These are phyloP conservation scores for Neophaeococcomyces mojaviensis DNA, from an alignment of 2,329 filamentous ascomycete genomes.

Conservation along the genomic window DNA sequence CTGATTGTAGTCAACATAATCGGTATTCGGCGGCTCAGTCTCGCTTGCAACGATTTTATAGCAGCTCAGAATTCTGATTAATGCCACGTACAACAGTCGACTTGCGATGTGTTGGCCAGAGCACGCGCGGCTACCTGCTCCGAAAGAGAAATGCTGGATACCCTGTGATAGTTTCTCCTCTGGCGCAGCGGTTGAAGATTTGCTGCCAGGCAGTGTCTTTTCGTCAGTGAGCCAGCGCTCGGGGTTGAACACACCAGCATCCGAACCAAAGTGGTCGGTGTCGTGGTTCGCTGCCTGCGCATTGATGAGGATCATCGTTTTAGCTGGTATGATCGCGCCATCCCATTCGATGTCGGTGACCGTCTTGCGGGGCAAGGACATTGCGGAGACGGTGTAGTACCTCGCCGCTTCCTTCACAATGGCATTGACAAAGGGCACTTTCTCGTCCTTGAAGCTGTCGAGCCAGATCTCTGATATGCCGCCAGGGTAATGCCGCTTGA, in stretches of 20 bases:
- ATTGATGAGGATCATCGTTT: conserved; percentile 70
- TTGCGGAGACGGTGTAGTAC: conserved; percentile 67
- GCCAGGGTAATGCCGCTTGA: conserved; percentile 56
- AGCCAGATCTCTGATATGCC: conserved; percentile 53
- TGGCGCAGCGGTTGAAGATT: conserved; percentile 26
- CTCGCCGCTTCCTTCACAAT: conserved; percentile 67
- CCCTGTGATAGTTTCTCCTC: conserved; percentile 40
- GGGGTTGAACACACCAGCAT: conserved; percentile 53
- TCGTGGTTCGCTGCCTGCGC: conserved; percentile 66
- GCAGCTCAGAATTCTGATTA: conserved; percentile 46
- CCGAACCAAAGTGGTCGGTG: conserved; percentile 49
- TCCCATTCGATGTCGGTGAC: conserved; percentile 62
- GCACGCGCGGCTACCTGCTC: conserved; percentile 52
- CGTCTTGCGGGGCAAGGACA: conserved; percentile 61
- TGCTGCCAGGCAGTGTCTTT: conserved; percentile 6
- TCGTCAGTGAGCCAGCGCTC: conserved; percentile 55
- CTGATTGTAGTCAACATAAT: conserved; percentile 56
- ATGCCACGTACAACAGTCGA: conserved; percentile 48
- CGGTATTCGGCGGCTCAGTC: conserved; percentile 50
- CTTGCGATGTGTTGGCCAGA: conserved; percentile 52
- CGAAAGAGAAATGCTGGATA: conserved; percentile 50
- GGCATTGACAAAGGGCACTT: conserved; percentile 63
- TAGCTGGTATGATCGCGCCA: conserved; percentile 57
- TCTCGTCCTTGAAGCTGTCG: conserved; percentile 59
- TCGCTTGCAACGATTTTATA: conserved; percentile 45